phyloP scores from a whole-genome alignment of 768 basidiomycete species.

The Lepiota subincarnata region DNA sequence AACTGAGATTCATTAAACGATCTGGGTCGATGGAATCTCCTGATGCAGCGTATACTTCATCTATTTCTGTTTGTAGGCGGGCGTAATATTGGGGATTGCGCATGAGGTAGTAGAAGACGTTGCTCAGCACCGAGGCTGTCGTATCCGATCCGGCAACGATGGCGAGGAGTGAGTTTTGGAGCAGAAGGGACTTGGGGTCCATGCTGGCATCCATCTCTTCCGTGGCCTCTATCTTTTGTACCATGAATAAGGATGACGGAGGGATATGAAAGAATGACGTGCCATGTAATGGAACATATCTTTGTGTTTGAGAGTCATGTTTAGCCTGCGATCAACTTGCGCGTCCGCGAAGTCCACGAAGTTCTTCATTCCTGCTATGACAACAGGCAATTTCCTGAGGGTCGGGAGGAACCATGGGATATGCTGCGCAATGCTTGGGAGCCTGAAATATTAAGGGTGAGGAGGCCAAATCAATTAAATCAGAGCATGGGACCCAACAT shows the following conservation, averaged over 20 bases:
- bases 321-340: slow-evolving; percentile 17
- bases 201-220: slow-evolving; percentile 9
- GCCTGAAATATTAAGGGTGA: background rate
- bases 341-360: slow-evolving; percentile 4
- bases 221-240: slow-evolving; percentile 13
- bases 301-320: slow-evolving; percentile 14
- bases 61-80: slow-evolving; percentile 24
- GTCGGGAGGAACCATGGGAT: slow-evolving; percentile 6
- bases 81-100: slow-evolving; percentile 17
- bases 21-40: slow-evolving; percentile 16
- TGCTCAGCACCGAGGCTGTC: slow-evolving; percentile 21
- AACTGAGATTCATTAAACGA: slow-evolving; percentile 20
- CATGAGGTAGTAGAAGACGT: slow-evolving; percentile 25
- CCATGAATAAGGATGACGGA: background rate
- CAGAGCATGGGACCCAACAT: slow-evolving; percentile 12
- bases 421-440: slow-evolving; percentile 16
- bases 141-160: slow-evolving; percentile 33
- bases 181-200: slow-evolving; percentile 12
- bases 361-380: background rate
- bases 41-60: slow-evolving; percentile 11
- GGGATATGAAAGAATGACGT: background rate
- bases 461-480: background rate
- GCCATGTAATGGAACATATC: slow-evolving; percentile 28
- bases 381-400: background rate
- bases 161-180: slow-evolving; percentile 21